Conservation (phyloP, 805 yeast species). For the Teunomyces stri region DNA sequence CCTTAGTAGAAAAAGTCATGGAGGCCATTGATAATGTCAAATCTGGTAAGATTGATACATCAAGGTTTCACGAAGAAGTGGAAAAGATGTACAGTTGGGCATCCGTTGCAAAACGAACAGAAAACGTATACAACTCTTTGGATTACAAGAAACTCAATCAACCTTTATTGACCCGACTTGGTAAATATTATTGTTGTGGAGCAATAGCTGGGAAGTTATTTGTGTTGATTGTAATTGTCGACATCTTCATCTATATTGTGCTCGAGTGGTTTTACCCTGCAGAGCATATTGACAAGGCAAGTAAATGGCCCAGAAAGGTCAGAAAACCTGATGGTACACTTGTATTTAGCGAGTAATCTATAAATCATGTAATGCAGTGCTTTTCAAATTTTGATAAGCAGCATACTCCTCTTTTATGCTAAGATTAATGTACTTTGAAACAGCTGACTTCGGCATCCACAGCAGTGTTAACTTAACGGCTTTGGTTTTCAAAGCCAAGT, state of each 20-base stretch:
- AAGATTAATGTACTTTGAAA: slow-evolving; percentile 19
- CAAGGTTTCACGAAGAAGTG: slow-evolving; percentile 74
- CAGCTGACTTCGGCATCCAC: slow-evolving; percentile 14
- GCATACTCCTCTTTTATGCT: slow-evolving; percentile 15
- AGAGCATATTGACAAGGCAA: slow-evolving; percentile 64
- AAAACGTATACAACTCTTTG: slow-evolving; percentile 64
- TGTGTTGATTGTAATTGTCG: slow-evolving; percentile 77
- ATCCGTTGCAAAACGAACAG: slow-evolving; percentile 84
- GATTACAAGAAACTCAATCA: slow-evolving; percentile 43
- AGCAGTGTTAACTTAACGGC: slow-evolving; percentile 9
- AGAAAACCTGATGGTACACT: neutral
- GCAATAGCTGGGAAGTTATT: slow-evolving; percentile 85
- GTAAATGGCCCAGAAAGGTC: slow-evolving; percentile 67
- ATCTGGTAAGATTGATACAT: slow-evolving; percentile 62
- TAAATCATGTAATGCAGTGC: neutral
- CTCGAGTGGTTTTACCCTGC: slow-evolving; percentile 73
- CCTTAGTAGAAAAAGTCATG: slow-evolving; percentile 68
- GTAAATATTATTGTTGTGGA: slow-evolving; percentile 66
- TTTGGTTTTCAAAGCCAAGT: slow-evolving; percentile 11
- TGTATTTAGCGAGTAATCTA: neutral
- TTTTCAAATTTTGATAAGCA: neutral
- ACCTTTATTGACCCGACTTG: slow-evolving; percentile 57
- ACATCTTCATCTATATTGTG: slow-evolving; percentile 58
- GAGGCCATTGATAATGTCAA: slow-evolving; percentile 65
- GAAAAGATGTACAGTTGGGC: slow-evolving; percentile 87